These are phyloP conservation scores for Suillus subaureus DNA, from an alignment of 768 basidiomycete genomes.

Conservation along the genomic window DNA sequence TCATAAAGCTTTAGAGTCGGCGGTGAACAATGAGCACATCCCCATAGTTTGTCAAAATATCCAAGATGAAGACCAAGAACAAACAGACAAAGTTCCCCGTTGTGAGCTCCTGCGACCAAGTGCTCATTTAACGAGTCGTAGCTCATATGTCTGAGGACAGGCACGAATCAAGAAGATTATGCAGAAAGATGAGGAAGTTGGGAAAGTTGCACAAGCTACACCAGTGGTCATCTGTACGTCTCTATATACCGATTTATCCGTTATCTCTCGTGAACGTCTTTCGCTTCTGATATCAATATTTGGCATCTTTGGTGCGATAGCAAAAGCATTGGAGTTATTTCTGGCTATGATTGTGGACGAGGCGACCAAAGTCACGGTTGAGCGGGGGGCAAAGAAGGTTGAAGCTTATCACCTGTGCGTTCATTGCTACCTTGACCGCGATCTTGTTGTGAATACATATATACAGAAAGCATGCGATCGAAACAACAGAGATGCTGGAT, in stretches of 20 bases:
- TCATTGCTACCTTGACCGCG: conserved; percentile 1
- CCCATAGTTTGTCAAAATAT: background rate
- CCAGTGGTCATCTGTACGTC: conserved; percentile 94
- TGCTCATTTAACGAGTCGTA: background rate
- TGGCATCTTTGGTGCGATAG: conserved; percentile 41
- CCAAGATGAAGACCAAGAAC: conserved; percentile 83
- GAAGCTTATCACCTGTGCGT: conserved; percentile 93
- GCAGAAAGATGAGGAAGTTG: conserved; percentile 99
- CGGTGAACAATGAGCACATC: background rate
- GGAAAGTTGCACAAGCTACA: conserved; percentile 95
- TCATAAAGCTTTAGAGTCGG: too few species aligned
- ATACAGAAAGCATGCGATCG: conserved; percentile 87
- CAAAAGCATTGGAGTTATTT: conserved; percentile 94
- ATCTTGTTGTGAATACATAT: conserved; percentile 6
- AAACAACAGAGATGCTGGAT: conserved; percentile 86
- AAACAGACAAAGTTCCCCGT: conserved; percentile 92
- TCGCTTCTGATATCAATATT: background rate
- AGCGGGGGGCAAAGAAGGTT: conserved; percentile 84
- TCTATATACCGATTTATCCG: background rate
- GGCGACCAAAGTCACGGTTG: conserved; percentile 74
- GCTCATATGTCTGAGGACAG: conserved; percentile 42
- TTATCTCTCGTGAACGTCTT: conserved; percentile 14
- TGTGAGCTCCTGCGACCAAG: conserved; percentile 46
- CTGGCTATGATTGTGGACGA: conserved; percentile 83
- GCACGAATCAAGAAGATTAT: conserved; percentile 99